A percentile compares a stretch with the other conserved stretches of the same genome.
These are phyloP conservation scores for Chamaecrista fasciculata DNA, from an alignment of 306 rosid genomes.

Conservation along the genomic window DNA sequence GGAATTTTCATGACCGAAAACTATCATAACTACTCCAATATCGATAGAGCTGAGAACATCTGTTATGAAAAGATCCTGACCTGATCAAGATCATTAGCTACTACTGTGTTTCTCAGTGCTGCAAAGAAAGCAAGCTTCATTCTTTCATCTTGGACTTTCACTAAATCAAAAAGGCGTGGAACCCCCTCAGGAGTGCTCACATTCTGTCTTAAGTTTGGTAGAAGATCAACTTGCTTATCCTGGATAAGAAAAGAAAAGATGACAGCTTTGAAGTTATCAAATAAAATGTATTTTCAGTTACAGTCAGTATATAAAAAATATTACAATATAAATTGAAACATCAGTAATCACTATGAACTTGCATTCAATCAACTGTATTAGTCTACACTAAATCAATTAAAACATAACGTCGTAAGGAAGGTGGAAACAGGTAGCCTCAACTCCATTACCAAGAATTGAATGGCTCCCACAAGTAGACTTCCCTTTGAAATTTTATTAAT, in stretches of 20 bases:
- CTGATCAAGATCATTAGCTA: conserved; percentile 92
- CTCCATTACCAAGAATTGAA: conserved; percentile 11
- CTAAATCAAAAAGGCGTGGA: conserved; percentile 86
- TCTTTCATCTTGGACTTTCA: conserved; percentile 74
- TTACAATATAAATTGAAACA: conserved; percentile 1
- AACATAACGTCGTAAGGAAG: background rate
- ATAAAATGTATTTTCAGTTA: conserved; percentile 3
- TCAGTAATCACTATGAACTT: conserved; percentile 2
- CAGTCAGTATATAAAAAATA: background rate
- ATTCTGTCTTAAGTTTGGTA: conserved; percentile 58
- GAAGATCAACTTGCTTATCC: conserved; percentile 81
- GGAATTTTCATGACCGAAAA: background rate
- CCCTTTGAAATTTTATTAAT: background rate
- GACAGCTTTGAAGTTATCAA: background rate
- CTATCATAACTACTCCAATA: background rate
- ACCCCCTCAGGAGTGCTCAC: conserved; percentile 82
- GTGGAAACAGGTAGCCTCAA: conserved; percentile 4
- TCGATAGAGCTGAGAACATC: background rate
- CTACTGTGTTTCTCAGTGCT: conserved; percentile 70
- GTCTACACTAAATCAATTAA: background rate
- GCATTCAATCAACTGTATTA: background rate
- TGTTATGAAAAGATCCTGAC: conserved; percentile 38
- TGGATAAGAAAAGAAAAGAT: conserved; percentile 37
- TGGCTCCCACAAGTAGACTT: background rate
- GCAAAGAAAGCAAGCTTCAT: conserved; percentile 94